Base-by-base conservation (phyloP, 345 rosid genomes). In the Ricinus communis region DNA sequence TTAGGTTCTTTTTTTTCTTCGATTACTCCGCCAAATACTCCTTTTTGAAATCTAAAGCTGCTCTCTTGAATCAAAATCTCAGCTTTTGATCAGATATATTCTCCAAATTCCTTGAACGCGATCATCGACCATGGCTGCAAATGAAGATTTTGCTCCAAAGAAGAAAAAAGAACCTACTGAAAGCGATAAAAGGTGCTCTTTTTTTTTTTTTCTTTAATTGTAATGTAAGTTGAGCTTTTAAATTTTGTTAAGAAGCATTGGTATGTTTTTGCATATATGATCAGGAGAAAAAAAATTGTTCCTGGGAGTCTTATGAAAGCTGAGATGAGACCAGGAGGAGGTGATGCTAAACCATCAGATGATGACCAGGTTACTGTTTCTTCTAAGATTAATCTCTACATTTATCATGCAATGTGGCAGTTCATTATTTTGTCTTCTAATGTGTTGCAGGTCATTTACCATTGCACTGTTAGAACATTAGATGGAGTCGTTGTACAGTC, bases 261-360 rank as follows among this genome's bases (percentile, higher is more conserved):
- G 47, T 43, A 8, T 8, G 8, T 43, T 4, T 43, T 1, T 9
- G 8, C 11, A 43, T 43, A 33, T 2, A 33, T 51, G 49, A 64
- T 53, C 76, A 95, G 97, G 96, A 92, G 88, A 80, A 83, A 84
- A 87, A 90, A 92, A 31, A 95, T 95, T 76, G 85, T 80, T 64
- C 88, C 97, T 2, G 97, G 97, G 65, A 91, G 96, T 80, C 81
- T 95, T 76, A 79, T 95, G 94, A 95, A 92, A 79, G 99, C 98
- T 25, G 56, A 86, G 81, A 83, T 90, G 76, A 90, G 97, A 70
- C 90, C 98, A 45, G 97, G 96, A 21, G 97, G 94, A 16, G 98
- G 93, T 51, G 97, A 92, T 65, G 83, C 87, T 27, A 83, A 73
- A 50, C 99, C 99, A 0, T 74, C 85, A 0, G 96, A 95, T 57